A percentile compares a stretch with the other conserved stretches of the same genome.
Evolutionary conservation across 305 asterid genomes (phyloP).

Genomic region (Plantago lanceolata): DNA sequence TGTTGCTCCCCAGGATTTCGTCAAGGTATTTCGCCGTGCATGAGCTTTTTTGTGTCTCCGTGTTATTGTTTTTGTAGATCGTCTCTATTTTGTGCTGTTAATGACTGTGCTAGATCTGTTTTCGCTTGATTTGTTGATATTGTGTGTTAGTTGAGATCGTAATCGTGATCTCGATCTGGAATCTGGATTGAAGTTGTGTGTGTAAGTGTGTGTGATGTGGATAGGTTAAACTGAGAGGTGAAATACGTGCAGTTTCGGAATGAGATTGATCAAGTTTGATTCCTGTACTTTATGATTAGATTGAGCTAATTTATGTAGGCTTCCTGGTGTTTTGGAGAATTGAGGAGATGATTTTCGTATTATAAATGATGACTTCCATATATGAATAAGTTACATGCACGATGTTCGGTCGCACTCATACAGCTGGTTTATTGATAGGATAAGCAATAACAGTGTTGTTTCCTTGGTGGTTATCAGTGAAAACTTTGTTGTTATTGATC

Average conservation of each 20-base stretch:
- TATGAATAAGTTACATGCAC: background rate
- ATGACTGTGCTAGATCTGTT: background rate
- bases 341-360: background rate
- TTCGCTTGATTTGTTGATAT: constrained; percentile 3
- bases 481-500: background rate
- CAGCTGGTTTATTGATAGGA: too few species aligned
- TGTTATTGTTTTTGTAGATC: constrained; percentile 11
- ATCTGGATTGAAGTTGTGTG: constrained; percentile 1
- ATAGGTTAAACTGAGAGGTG: background rate
- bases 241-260: background rate
- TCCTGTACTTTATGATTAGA: background rate
- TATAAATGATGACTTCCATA: background rate
- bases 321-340: background rate
- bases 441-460: background rate
- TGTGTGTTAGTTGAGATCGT: background rate
- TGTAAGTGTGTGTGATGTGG: background rate
- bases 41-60: background rate
- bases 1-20: constrained; percentile 85
- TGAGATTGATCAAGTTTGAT: background rate
- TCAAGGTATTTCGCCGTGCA: constrained; percentile 34
- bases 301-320: background rate
- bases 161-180: background rate
- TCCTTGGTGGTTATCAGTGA: background rate
- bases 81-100: background rate
- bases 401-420: background rate